phyloP scores from a whole-genome alignment of 2,329 filamentous ascomycete species.

The Colletotrichum liriopes region DNA sequence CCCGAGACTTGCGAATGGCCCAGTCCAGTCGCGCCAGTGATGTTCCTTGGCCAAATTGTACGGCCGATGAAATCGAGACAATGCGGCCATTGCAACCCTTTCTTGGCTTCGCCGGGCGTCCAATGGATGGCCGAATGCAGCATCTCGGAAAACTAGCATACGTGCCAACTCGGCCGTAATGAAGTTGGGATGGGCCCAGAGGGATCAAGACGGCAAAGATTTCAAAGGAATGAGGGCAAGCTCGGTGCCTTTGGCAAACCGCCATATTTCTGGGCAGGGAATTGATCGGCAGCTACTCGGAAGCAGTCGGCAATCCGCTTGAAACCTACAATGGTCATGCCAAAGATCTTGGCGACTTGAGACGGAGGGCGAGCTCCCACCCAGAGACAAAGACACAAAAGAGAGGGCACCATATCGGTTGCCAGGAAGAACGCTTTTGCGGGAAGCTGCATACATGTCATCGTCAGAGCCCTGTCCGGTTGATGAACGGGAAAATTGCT shows the following conservation, averaged over 20 bases:
- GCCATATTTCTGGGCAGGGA: background rate
- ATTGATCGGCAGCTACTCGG: background rate
- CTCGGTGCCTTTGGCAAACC: background rate
- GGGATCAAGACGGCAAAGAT: background rate
- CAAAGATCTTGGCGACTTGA: background rate
- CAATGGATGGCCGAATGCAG: slow-evolving; percentile 22
- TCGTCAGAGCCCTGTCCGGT: background rate
- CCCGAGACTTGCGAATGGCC: background rate
- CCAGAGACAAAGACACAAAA: background rate
- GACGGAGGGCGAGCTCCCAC: background rate
- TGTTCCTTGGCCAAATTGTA: background rate
- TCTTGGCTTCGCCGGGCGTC: slow-evolving; percentile 10
- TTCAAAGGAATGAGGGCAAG: background rate
- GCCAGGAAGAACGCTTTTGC: background rate
- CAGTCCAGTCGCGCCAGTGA: background rate
- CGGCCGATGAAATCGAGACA: background rate
- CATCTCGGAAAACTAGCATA: background rate
- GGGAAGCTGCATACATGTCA: background rate
- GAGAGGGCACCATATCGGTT: background rate
- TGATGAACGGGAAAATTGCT: background rate
- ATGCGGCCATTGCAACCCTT: background rate
- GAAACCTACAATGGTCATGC: no score
- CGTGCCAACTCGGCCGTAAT: slow-evolving; percentile 9
- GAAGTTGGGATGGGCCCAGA: no score
- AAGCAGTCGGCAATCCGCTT: background rate